Conservation (phyloP, 2,329 filamentous ascomycete species). For the Colletotrichum melonis region DNA sequence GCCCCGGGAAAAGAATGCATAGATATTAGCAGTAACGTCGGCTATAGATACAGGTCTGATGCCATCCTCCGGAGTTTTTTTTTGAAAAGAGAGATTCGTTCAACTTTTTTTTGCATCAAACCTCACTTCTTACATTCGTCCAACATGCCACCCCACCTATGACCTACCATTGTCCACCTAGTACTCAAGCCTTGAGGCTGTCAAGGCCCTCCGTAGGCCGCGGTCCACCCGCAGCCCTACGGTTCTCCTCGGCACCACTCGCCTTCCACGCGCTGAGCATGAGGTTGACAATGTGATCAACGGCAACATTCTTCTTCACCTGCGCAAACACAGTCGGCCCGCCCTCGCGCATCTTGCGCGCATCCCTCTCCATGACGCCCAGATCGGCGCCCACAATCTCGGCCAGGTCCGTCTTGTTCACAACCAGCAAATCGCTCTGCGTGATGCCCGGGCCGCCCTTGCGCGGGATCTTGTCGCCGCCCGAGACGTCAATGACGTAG, state of each 20-base stretch:
- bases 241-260: slow-evolving; percentile 79
- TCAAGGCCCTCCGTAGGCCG: slow-evolving; percentile 68
- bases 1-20: slow-evolving; percentile 4
- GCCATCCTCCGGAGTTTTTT: slow-evolving; percentile 28
- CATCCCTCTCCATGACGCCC: slow-evolving; percentile 93
- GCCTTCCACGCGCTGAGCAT: slow-evolving; percentile 93
- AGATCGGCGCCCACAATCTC: slow-evolving; percentile 91
- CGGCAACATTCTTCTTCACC: slow-evolving; percentile 90
- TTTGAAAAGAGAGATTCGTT: background rate
- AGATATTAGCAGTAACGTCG: slow-evolving; percentile 31
- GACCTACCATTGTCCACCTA: background rate
- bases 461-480: slow-evolving; percentile 94
- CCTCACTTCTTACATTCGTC: background rate
- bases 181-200: slow-evolving; percentile 44
- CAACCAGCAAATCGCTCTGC: slow-evolving; percentile 90
- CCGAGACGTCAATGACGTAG: slow-evolving; percentile 97
- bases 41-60: slow-evolving; percentile 30
- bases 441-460: slow-evolving; percentile 98
- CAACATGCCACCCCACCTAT: background rate
- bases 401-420: slow-evolving; percentile 97
- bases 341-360: slow-evolving; percentile 93
- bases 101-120: background rate
- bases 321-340: slow-evolving; percentile 96
- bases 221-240: slow-evolving; percentile 66
- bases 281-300: slow-evolving; percentile 88